phyloP scores from a whole-genome alignment of 2,329 filamentous ascomycete genomes.

The Penicillium janthinellum region DNA sequence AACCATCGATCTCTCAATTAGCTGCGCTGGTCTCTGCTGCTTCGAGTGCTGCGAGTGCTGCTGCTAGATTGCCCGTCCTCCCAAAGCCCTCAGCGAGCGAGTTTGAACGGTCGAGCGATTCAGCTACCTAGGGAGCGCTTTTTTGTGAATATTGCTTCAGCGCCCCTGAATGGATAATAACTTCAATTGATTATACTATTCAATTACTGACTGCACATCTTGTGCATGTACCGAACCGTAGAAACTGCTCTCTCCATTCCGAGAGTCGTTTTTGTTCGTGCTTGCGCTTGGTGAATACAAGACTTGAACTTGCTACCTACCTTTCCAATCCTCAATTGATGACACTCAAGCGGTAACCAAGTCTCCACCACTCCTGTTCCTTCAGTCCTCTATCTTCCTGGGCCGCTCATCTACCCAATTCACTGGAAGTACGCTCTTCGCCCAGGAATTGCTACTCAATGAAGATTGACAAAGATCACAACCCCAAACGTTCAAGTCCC shows the following conservation, averaged over 20 bases:
- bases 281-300: too few relatives aligned
- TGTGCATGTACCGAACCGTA: background rate
- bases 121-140: background rate
- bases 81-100: background rate
- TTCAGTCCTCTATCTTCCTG: too few relatives aligned
- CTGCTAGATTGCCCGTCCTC: background rate
- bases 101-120: background rate
- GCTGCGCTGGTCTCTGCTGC: conserved; percentile 18
- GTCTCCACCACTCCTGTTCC: too few relatives aligned
- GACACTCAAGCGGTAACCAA: too few relatives aligned
- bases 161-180: background rate
- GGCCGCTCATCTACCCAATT: too few relatives aligned
- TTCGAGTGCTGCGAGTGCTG: conserved; percentile 12
- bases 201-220: background rate
- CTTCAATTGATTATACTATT: background rate
- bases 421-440: too few relatives aligned
- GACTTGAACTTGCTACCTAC: too few relatives aligned
- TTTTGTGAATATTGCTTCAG: background rate
- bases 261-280: background rate
- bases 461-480: too few relatives aligned
- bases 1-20: background rate
- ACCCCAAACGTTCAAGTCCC: too few relatives aligned
- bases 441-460: too few relatives aligned
- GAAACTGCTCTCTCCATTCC: background rate
- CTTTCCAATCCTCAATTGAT: too few relatives aligned